Conservation (phyloP, 805 yeast species). For the Sungouiozyma ichnusensis region DNA sequence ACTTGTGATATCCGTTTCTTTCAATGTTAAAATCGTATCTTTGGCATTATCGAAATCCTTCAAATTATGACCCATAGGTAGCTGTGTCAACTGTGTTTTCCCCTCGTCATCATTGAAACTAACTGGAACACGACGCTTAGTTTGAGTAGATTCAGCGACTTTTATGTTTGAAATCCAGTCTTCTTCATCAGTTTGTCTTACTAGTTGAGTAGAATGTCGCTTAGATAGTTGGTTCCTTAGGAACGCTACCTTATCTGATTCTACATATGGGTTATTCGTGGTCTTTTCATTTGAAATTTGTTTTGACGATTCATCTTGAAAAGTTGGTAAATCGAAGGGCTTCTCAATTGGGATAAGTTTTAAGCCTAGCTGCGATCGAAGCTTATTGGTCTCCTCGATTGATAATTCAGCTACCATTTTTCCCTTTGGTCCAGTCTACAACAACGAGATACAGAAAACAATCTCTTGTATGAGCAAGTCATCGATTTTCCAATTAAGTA, state of each 20-base stretch:
- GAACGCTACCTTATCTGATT: constrained; percentile 9
- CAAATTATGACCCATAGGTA: constrained; percentile 43
- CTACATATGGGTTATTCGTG: constrained; percentile 4
- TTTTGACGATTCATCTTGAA: constrained; percentile 11
- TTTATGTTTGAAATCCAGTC: constrained; percentile 15
- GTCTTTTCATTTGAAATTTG: neutral
- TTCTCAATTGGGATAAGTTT: constrained; percentile 27
- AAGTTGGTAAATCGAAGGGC: constrained; percentile 1
- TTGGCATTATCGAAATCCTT: constrained; percentile 30
- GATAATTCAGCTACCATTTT: constrained; percentile 23
- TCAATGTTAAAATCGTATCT: constrained; percentile 45
- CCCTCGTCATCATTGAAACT: constrained; percentile 16
- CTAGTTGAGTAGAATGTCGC: neutral
- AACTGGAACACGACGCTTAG: constrained; percentile 9
- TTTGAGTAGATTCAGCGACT: constrained; percentile 1
- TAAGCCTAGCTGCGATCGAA: constrained; percentile 32
- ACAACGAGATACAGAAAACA: neutral
- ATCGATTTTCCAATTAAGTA: neutral
- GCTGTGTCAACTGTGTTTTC: constrained; percentile 25
- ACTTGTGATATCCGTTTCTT: constrained; percentile 31
- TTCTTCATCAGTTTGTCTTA: constrained; percentile 4
- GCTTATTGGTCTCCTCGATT: constrained; percentile 35
- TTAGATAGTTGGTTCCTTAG: constrained; percentile 13
- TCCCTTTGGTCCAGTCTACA: neutral
- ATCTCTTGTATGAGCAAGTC: no score